A percentile compares a stretch with the other conserved stretches of the same genome.
phyloP scores from a whole-genome alignment of 306 rosid genomes.

The Vachellia pachyceras region DNA sequence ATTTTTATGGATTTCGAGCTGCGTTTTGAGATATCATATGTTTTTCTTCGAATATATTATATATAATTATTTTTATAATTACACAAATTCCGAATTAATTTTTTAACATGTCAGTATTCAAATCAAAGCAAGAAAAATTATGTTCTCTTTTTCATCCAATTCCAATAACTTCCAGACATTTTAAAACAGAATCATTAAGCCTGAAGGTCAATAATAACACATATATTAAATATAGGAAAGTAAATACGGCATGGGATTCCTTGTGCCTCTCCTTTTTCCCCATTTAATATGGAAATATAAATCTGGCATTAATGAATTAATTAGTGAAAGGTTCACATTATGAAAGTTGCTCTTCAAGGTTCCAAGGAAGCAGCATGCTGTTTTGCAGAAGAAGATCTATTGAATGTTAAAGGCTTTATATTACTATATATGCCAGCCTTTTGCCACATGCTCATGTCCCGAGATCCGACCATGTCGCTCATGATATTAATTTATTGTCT shows the following conservation, averaged over 20 bases:
- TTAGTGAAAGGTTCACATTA: conserved; percentile 44
- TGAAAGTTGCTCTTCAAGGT: conserved; percentile 44
- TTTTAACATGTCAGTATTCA: conserved; percentile 24
- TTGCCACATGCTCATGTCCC: conserved; percentile 75
- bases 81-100: neutral
- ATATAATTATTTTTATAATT: neutral
- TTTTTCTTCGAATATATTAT: neutral
- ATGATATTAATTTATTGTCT: conserved; percentile 50
- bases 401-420: conserved; percentile 30
- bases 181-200: neutral
- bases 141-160: neutral
- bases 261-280: neutral
- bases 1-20: too few relatives aligned
- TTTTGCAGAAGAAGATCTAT: conserved; percentile 42
- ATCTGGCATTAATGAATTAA: neutral
- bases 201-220: neutral
- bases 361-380: conserved; percentile 57
- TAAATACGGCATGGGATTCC: neutral
- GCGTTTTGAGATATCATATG: too few relatives aligned
- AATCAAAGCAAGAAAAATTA: conserved; percentile 9
- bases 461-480: conserved; percentile 74
- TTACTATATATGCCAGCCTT: conserved; percentile 46
- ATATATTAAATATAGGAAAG: neutral
- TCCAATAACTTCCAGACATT: conserved; percentile 11
- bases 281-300: conserved; percentile 15